A percentile compares a stretch with the other conserved stretches of the same genome.
Evolutionary conservation across 2,329 filamentous ascomycete species (phyloP).

Genomic region (Microsporum canis): DNA sequence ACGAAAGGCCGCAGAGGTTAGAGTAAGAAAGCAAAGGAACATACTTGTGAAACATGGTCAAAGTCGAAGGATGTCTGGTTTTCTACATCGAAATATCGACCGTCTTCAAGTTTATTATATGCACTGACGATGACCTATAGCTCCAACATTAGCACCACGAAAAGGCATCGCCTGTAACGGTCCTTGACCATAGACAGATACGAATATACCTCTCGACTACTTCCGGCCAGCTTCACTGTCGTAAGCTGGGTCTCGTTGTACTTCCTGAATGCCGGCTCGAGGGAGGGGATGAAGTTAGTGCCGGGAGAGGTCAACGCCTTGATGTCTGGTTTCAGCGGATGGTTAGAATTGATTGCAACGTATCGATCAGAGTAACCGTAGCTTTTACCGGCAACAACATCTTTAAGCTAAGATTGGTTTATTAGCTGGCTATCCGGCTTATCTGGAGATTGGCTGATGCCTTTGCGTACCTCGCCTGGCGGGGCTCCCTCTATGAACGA

Average conservation of each 20-base stretch:
- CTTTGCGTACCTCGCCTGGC: conserved; percentile 69
- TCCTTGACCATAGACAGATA: background rate
- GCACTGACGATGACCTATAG: conserved; percentile 56
- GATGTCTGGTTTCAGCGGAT: conserved; percentile 53
- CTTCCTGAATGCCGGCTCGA: conserved; percentile 74
- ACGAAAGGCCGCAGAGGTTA: conserved; percentile 4
- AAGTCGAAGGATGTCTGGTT: conserved; percentile 80
- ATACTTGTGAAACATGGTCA: conserved; percentile 68
- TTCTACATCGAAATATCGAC: conserved; percentile 81
- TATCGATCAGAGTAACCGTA: background rate
- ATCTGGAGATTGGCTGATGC: conserved; percentile 3
- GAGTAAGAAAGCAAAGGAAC: conserved; percentile 1
- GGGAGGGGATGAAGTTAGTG: conserved; percentile 55
- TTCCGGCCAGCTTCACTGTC: conserved; percentile 78
- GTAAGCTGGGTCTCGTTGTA: conserved; percentile 95
- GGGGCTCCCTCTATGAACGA: conserved; percentile 90
- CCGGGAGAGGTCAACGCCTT: conserved; percentile 67
- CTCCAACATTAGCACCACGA: background rate
- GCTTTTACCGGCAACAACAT: conserved; percentile 68
- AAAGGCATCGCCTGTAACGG: background rate
- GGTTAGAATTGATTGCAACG: background rate
- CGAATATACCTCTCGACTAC: conserved; percentile 57
- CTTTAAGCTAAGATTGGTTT: conserved; percentile 53
- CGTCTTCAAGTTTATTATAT: conserved; percentile 69
- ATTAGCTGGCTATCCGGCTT: conserved; percentile 13